Evolutionary conservation across 2,329 filamentous ascomycete species (phyloP), one percentile per base, ranked within the genome.

Genomic region (Orbilia javanica): DNA sequence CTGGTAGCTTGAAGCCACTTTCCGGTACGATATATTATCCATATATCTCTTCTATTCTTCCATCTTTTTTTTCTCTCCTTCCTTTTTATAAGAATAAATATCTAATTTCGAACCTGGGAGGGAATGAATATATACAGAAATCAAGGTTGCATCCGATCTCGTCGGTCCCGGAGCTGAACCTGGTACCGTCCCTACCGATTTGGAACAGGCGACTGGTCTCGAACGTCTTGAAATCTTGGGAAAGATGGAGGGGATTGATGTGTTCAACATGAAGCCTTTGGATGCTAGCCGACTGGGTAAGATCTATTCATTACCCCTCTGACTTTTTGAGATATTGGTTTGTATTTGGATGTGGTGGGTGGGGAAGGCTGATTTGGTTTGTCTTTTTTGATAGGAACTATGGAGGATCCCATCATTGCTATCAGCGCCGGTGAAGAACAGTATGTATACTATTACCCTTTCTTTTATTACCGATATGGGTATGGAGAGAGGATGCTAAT

Each of bases 161-260:
- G 82, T 96, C 81, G 89, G 92, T 80, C 92, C 93, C 36, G 96
- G 96, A 87, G 94, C 92, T 82, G 85, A 89, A 82, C 87, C 90
- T 80, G 95, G 96, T 84, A 92, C 92, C 84, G 88, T 99, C 81
- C 93, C 96, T 81, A 96, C 93, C 86, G 96, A 99, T 86, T 86
- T 97, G 84, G 94, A 98, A 86, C 96, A 99, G 86, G 87, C 96
- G 78, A 98, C 96, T 82, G 96, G 96, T 92, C 89, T 98, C 79
- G 96, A 99, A 89, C 94, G 96, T 90, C 90, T 99, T 82, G 96
- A 99, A 87, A 96, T 99, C 84, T 89, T 99, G 85, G 96, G 96
- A 87, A 99, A 99, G 90, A 97, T 98, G 92, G 93, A 98, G 88
- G 94, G 96, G 81, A 88, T 97, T 83, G 96, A 99, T 84, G 88